Conservation (phyloP, 1,139 yeast species). For the Yamadazyma jaroonii region DNA sequence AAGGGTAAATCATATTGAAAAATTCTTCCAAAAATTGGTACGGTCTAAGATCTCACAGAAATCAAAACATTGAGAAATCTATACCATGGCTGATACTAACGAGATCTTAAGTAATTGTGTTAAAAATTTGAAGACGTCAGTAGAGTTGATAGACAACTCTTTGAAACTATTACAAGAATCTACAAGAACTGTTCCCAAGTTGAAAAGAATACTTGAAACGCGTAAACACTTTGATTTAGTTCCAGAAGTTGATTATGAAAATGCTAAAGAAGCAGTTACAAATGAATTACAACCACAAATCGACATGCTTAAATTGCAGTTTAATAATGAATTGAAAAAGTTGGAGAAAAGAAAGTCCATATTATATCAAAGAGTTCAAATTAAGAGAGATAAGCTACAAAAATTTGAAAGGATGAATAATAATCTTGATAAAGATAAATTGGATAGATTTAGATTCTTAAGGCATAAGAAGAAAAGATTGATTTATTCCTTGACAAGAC, state of each 20-base stretch:
- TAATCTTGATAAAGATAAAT: conserved; percentile 21
- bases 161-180: conserved; percentile 27
- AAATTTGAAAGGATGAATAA: conserved; percentile 16
- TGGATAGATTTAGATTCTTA: conserved; percentile 30
- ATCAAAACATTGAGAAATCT: not conserved
- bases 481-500: conserved; percentile 29
- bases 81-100: conserved; percentile 6
- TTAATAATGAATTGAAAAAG: conserved; percentile 33
- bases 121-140: conserved; percentile 29
- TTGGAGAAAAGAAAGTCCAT: conserved; percentile 24
- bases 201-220: conserved; percentile 32
- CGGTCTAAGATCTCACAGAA: not conserved
- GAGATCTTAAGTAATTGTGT: conserved; percentile 25
- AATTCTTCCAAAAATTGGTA: too few species aligned
- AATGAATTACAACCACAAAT: conserved; percentile 37
- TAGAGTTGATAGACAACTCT: conserved; percentile 29
- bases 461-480: conserved; percentile 38
- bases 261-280: conserved; percentile 32
- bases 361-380: conserved; percentile 29
- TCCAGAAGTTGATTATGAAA: conserved; percentile 39
- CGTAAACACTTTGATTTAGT: conserved; percentile 41
- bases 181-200: conserved; percentile 33
- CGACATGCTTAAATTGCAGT: conserved; percentile 24
- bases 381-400: conserved; percentile 31
- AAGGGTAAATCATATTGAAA: too few species aligned